Evolutionary conservation across 805 yeast species (phyloP), one percentile per base, ranked within the genome.

Genomic region (Candida tallmaniae): DNA sequence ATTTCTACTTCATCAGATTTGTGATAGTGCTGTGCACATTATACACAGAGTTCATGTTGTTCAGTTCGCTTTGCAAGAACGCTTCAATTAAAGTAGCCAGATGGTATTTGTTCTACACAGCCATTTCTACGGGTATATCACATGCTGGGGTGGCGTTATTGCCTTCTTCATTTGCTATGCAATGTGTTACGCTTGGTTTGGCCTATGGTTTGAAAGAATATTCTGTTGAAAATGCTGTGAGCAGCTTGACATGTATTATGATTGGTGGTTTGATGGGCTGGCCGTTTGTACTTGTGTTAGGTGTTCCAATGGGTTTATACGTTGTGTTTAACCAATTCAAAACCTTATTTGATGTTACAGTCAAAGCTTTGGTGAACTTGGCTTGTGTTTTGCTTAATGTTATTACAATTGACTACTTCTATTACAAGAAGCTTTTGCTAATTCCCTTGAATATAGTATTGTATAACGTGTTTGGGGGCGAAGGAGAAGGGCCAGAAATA

Each of bases 141-240:
- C 96, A 87, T 56, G 93, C 96, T 1, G 73, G 95, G 4, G 81
- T 84, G 2, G 82, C 93, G n/a, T 68, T 85, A 26, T 63, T 90
- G 17, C 97, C 97, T 2, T 83, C 95, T 7, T 68, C 88, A 0
- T 75, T 84, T 48, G 89, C 90, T 23, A 55, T 68, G 73, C 54
- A 60, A 37, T 50, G 76, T 42, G 58, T 61, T 17, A 59, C 72
- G 6, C 48, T 74, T 34, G 73, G 79, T 1, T 49, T 70, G 1
- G 52, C 73, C 3, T 52, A 57, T 22, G 60, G 62, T 22, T 50
- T 71, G 23, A 45, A 47, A 8, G 30, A 17, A 7, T 17, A 29
- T 8, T 24, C 35, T 10, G 40, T 62, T 2, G 22, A 27, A 3
- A 27, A 30, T 10, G 13, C 44, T 2, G 44, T 44, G 4, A 12